Conservation (phyloP, 2,329 filamentous ascomycete genomes). For the Trichoderma sp. region DNA sequence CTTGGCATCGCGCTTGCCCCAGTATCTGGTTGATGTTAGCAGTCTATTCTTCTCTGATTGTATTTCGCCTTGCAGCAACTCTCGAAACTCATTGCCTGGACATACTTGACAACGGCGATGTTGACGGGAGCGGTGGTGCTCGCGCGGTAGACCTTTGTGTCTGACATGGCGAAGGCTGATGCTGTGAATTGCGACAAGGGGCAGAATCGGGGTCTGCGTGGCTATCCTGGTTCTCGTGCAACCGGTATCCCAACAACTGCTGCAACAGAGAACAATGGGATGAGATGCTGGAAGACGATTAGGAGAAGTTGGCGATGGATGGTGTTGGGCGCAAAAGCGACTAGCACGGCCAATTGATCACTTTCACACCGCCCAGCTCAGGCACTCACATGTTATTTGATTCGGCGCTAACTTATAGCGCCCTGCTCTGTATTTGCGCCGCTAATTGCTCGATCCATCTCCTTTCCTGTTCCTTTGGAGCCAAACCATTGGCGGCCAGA, state of each 20-base stretch:
- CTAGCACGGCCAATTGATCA: not conserved
- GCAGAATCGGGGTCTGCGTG: not conserved
- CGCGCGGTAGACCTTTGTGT: slow-evolving; percentile 73
- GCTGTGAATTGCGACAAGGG: not conserved
- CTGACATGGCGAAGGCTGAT: slow-evolving; percentile 44
- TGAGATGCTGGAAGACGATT: not conserved
- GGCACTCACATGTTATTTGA: not conserved
- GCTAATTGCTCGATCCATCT: not conserved
- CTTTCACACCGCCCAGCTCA: slow-evolving; percentile 21
- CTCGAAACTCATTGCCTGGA: not conserved
- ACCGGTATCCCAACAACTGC: not conserved
- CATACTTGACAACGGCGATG: slow-evolving; percentile 93
- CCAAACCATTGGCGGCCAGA: not conserved
- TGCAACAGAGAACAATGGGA: not conserved
- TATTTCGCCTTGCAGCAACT: not conserved
- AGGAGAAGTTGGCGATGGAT: not conserved
- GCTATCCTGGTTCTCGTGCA: not conserved
- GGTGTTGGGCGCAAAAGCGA: slow-evolving; percentile 19
- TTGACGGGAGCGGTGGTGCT: slow-evolving; percentile 97
- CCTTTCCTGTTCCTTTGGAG: not conserved
- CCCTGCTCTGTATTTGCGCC: not conserved
- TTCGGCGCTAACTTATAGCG: not conserved
- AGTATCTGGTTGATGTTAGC: slow-evolving; percentile 56
- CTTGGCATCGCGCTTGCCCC: slow-evolving; percentile 93
- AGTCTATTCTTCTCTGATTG: not conserved